Evolutionary conservation across 345 rosid species (phyloP), one percentile per base, ranked within the genome.

Genomic region (Corchorus olitorius): DNA sequence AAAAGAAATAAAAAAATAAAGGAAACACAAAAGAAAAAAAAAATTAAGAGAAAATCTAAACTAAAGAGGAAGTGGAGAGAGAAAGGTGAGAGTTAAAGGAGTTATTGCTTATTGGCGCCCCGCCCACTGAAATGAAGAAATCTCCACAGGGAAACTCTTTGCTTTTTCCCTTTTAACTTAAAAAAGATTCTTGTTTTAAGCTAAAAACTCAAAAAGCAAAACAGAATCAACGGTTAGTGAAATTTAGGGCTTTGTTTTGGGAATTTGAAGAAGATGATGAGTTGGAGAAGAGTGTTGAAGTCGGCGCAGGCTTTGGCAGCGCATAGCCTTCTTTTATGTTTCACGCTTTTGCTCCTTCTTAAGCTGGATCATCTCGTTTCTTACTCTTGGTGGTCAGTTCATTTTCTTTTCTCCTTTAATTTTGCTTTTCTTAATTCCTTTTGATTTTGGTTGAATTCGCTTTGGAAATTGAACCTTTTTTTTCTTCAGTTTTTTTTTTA

Each of bases 331-430:
- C 94, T 95, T 73, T 85, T 90, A 65, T 72, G 70, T 73, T 91
- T 93, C 88, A 90, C 98, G 62, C 83, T 93, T 13, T 77, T 89
- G 76, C 93, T 95, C 66, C 87, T 92, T 43, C 86, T 93, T 72
- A 95, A 93, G 87, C 92, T 95, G 79, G 83, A 88, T 73, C 88
- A 80, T 73, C 17, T 80, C 84, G 73, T 86, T 63, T 72, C 82
- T 49, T 88, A 69, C 86, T 92, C 98, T 4, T 95, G 99, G 98
- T 93, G 99, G 99, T 95, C 65, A 53, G 92, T 84, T 69, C 61
- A 0, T 34, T 55, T 49, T 22, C 33, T 76, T 10, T 54, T 33
- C 39, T 19, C 72, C 12, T 72, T 37, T 41, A 5, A 14, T 75
- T 73, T 70, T 53, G 4, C 27, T 15, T 20, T 14, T 50, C 48